These are phyloP conservation scores for Penicillium coffeae DNA, from an alignment of 495 filamentous ascomycete species.

Conservation along the genomic window DNA sequence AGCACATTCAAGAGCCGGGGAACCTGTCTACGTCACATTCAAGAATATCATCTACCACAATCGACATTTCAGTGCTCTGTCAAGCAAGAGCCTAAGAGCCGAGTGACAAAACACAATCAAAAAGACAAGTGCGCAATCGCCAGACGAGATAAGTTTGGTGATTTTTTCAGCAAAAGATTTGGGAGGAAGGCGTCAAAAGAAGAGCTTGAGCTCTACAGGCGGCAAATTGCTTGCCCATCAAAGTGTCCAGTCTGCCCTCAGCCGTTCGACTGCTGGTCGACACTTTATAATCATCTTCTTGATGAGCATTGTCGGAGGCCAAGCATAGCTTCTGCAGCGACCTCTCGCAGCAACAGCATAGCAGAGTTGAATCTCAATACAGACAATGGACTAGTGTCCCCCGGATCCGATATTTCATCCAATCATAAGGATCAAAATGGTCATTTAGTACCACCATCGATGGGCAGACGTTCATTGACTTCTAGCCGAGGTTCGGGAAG, in stretches of 20 bases:
- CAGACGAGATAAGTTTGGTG: background rate
- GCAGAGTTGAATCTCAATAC: background rate
- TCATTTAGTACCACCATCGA: background rate
- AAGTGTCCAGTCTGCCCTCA: background rate
- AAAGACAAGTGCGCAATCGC: background rate
- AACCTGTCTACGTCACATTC: background rate
- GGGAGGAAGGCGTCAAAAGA: background rate
- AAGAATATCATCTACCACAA: background rate
- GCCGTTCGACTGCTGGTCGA: background rate
- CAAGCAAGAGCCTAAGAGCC: background rate
- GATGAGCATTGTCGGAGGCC: background rate
- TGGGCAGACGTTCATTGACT: background rate
- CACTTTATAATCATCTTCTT: background rate
- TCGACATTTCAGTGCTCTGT: background rate
- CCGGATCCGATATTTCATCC: background rate
- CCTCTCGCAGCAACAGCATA: background rate
- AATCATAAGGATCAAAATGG: background rate
- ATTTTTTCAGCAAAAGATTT: background rate
- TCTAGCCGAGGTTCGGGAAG: background rate
- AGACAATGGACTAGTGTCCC: background rate
- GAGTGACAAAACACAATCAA: background rate
- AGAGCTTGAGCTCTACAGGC: background rate
- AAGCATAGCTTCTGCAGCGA: background rate
- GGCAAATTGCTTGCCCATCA: background rate
- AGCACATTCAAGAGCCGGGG: background rate